Base-by-base conservation (phyloP, 495 filamentous ascomycete species). In the Evernia prunastri region DNA sequence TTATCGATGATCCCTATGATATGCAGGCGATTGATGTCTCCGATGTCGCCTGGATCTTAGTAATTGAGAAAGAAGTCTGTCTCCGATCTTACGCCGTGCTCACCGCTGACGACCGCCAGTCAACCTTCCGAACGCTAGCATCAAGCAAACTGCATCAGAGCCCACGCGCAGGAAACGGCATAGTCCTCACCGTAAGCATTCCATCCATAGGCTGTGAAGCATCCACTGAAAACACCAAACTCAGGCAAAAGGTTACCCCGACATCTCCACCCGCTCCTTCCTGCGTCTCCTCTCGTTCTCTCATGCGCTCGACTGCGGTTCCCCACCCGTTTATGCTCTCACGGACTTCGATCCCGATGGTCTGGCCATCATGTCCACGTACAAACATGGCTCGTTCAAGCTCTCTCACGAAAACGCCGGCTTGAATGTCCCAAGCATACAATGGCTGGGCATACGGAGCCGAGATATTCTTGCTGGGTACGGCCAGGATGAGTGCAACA, bases 231-330 rank as follows among this genome's bases (percentile, higher is more conserved):
- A 20, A 27, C 23, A 61, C 56, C 58, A 0, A n/a, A 51, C 37
- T 7, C 15, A 90, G 90, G 90, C 84, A 1, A 97, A 96, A 79
- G 94, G 94, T 0, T 97, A 95, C 73, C 92, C 94, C 0, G 94
- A 98, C 69, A 78, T 96, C 31, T 80, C 82, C 8, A 96, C 92
- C 0, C 76, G 95, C 39, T 80, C 82, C 51, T 92, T 97, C 61
- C 78, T 79, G 42, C 74, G 70, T 68, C 70, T 66, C 56, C 61
- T 80, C 37, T 71, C 69, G 60, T 60, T 79, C 39, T 56, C 66
- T 53, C 42, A 66, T 37, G 39, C 67, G 63, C 65, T 53, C 58
- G 13, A 65, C 62, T 61, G 9, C 69, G 69, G 58, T 71, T 75
- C 3, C 43, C 71, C 84, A 1, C 80, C 77, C 0, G 81, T 94